These are phyloP conservation scores for Seiridium unicorne DNA, from an alignment of 2,329 filamentous ascomycete species.

Conservation along the genomic window DNA sequence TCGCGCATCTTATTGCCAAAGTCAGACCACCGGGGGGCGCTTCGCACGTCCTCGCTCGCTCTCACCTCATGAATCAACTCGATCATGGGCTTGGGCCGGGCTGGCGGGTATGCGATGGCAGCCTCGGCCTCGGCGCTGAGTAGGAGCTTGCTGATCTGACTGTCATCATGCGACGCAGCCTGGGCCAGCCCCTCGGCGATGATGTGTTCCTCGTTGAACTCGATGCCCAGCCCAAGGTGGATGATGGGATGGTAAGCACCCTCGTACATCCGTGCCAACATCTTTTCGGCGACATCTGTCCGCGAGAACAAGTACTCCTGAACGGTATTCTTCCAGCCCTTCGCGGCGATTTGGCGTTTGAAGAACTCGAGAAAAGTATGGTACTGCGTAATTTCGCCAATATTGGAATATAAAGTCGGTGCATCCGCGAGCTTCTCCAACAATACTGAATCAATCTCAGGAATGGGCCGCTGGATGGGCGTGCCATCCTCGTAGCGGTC, in stretches of 20 bases:
- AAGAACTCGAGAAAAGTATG: conserved; percentile 64
- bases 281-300: conserved; percentile 53
- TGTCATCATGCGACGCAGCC: conserved; percentile 51
- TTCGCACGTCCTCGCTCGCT: conserved; percentile 47
- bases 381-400: conserved; percentile 36
- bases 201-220: conserved; percentile 65
- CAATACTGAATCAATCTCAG: no score
- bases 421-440: no score
- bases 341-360: conserved; percentile 55
- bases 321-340: conserved; percentile 54
- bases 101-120: background rate
- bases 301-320: conserved; percentile 59
- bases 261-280: conserved; percentile 48
- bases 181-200: conserved; percentile 67
- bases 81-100: conserved; percentile 10
- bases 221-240: conserved; percentile 66
- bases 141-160: conserved; percentile 49
- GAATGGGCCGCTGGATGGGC: conserved; percentile 22
- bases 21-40: conserved; percentile 37
- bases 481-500: conserved; percentile 23
- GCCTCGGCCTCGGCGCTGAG: conserved; percentile 11
- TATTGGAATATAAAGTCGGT: conserved; percentile 20
- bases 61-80: conserved; percentile 20
- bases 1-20: conserved; percentile 51
- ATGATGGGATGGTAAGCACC: conserved; percentile 67